These are phyloP conservation scores for Ceratobasidium theobromae DNA, from an alignment of 1,284 basidiomycete species.

Conservation along the genomic window DNA sequence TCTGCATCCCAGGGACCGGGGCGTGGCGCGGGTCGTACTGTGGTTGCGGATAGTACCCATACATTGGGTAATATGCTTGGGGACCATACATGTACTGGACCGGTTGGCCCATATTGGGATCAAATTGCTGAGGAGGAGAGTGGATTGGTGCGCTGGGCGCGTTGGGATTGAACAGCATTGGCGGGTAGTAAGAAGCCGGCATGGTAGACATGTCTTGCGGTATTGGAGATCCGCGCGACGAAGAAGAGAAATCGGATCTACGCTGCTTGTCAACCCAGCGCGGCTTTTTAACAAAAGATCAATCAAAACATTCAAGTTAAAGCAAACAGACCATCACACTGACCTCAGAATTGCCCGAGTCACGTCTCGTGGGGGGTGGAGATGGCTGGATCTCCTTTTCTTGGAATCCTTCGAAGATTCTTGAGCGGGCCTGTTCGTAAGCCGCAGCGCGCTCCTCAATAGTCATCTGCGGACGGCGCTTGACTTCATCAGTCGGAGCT, in stretches of 20 bases:
- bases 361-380: constrained; percentile 55
- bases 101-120: constrained; percentile 2
- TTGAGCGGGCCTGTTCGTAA: constrained; percentile 75
- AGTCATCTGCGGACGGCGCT: constrained; percentile 57
- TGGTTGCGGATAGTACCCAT: constrained; percentile 19
- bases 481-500: constrained; percentile 22
- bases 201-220: constrained; percentile 14
- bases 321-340: constrained; percentile 45
- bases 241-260: constrained; percentile 40
- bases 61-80: constrained; percentile 25
- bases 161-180: constrained; percentile 24
- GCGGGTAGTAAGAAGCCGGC: constrained; percentile 18
- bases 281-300: constrained; percentile 1
- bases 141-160: constrained; percentile 3
- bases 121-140: constrained; percentile 11
- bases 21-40: constrained; percentile 24
- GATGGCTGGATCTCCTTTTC: constrained; percentile 72
- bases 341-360: constrained; percentile 61
- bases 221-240: constrained; percentile 22
- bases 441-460: constrained; percentile 80
- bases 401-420: constrained; percentile 79
- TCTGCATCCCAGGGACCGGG: constrained; percentile 14
- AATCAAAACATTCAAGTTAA: background rate
- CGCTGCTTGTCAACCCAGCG: constrained; percentile 48
- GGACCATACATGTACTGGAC: constrained; percentile 28